Evolutionary conservation across 345 rosid species (phyloP).

Genomic region (Punica granatum): DNA sequence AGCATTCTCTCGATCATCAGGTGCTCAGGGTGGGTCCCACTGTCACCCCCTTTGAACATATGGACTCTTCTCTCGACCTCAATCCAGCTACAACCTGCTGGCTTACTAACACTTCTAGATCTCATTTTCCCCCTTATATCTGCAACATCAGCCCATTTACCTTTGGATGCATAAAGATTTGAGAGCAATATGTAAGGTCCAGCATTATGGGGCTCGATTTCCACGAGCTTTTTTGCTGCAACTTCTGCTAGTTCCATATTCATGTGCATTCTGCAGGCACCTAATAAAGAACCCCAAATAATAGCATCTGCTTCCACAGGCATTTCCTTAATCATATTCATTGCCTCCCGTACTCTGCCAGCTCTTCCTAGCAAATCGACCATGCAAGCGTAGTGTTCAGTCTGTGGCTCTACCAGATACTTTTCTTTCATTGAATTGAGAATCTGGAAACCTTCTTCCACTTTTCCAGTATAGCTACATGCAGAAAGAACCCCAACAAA

Average conservation of each 20-base stretch:
- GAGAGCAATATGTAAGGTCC: conserved; percentile 67
- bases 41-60: conserved; percentile 56
- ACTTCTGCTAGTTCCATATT: conserved; percentile 65
- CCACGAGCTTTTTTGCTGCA: conserved; percentile 55
- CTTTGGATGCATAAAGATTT: conserved; percentile 59
- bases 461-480: conserved; percentile 67
- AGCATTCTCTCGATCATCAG: conserved; percentile 35
- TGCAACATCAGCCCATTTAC: conserved; percentile 55
- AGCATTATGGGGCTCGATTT: conserved; percentile 60
- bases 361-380: conserved; percentile 87
- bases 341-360: conserved; percentile 57
- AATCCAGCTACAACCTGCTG: conserved; percentile 85
- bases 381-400: conserved; percentile 70
- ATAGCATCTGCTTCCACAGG: conserved; percentile 65
- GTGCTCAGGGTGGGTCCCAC: conserved; percentile 49
- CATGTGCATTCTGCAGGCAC: conserved; percentile 64
- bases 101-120: conserved; percentile 40
- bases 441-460: conserved; percentile 53
- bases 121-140: conserved; percentile 50
- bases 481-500: conserved; percentile 72
- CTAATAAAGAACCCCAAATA: conserved; percentile 74
- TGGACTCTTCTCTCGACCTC: conserved; percentile 60
- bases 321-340: conserved; percentile 55
- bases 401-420: conserved; percentile 35
- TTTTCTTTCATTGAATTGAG: conserved; percentile 59